Base-by-base conservation (phyloP, 139 green algal species). In the Volvox africanus region DNA sequence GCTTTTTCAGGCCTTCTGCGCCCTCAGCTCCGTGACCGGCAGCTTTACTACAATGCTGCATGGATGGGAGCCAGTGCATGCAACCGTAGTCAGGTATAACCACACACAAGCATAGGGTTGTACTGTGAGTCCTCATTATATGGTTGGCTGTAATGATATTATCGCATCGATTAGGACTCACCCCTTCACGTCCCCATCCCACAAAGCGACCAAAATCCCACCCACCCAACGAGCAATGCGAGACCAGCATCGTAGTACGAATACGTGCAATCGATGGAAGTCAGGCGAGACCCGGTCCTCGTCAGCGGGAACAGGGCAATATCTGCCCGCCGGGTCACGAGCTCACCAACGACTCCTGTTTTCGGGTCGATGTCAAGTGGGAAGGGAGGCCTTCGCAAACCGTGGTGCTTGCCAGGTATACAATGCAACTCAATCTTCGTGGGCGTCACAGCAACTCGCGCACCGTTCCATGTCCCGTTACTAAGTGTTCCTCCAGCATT, bases 301-400 rank as follows among this genome's bases (percentile, higher is more conserved):
- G 85, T 93, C 0, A 94, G 89, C 0, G 92, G 92, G 24, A 94
- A 94, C 14, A 91, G 61, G 28, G 92, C 89, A 9, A 94, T 22
- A 68, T 94, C 92, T 11, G 89, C 79, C 0, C 44, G 71, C 0
- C 44, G 32, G 1, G 13, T 19, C 0, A 44, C 30, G 11, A 94
- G 80, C 65, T 93, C 85, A 3, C 92, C 92, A 55, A 94, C 84
- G 21, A 93, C 80, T 28, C 92, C 92, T 61, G 84, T 16, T 32
- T 33, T 36, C 18, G 71, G 24, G 67, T 26, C 22, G 6, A 75
- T 24, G 67, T 75, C 67, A 75, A 14, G 24, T 26, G 22, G 67
- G 22, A 6, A 12, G 11, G 14, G 67, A 3, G 22, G 67, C 67
- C 22, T 55, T 55, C 5, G 9, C 5, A 11, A 75, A 75, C 22